Evolutionary conservation across 1,139 yeast genomes (phyloP).

Genomic region (Candida sojae): DNA sequence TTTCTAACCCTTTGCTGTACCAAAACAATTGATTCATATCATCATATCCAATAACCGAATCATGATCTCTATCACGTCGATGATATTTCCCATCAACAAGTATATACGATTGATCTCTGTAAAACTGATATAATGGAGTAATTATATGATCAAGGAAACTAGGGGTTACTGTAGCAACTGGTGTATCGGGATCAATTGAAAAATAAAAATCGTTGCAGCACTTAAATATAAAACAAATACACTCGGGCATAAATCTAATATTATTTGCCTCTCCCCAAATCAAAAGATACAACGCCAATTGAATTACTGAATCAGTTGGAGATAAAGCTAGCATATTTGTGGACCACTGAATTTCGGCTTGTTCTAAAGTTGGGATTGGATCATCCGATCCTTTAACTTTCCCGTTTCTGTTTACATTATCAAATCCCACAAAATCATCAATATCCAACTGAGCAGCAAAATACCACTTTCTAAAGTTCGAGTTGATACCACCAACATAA

Average conservation of each 20-base stretch:
- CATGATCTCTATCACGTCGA: constrained; percentile 54
- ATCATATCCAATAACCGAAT: constrained; percentile 57
- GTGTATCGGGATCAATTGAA: constrained; percentile 36
- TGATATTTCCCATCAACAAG: constrained; percentile 36
- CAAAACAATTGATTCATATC: constrained; percentile 67
- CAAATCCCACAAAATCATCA: constrained; percentile 78
- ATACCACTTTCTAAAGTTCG: constrained; percentile 94
- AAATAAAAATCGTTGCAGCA: constrained; percentile 72
- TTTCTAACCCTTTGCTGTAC: constrained; percentile 53
- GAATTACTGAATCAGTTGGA: constrained; percentile 59
- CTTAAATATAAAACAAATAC: constrained; percentile 76
- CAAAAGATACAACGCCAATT: constrained; percentile 66
- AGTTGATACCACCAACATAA: constrained; percentile 86
- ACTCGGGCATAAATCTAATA: constrained; percentile 81
- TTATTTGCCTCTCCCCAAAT: constrained; percentile 94
- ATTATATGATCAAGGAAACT: constrained; percentile 64
- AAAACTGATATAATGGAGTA: constrained; percentile 71
- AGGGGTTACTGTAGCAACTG: constrained; percentile 19
- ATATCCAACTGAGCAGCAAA: constrained; percentile 89
- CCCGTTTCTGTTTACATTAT: constrained; percentile 47
- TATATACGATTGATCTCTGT: constrained; percentile 56
- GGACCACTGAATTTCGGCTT: constrained; percentile 82
- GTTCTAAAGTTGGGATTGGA: constrained; percentile 50
- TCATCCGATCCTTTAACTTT: constrained; percentile 32
- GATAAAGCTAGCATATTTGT: constrained; percentile 56